phyloP scores from a whole-genome alignment of 2,329 filamentous ascomycete genomes.

The Diaporthe ampelina region DNA sequence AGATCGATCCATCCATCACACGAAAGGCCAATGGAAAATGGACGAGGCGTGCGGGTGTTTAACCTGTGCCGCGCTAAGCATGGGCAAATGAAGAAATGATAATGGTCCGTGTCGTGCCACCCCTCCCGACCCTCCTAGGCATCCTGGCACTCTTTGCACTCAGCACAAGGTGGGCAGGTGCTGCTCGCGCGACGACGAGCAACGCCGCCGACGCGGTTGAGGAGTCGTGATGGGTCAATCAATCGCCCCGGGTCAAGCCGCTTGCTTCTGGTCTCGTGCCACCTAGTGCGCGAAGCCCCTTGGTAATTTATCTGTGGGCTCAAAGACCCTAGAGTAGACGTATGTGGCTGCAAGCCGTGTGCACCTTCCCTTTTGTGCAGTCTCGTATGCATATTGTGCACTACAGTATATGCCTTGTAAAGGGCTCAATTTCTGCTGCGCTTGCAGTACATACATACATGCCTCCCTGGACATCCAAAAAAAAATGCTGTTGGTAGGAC shows the following conservation, averaged over 20 bases:
- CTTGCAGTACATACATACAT: background rate
- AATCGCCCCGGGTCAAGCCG: background rate
- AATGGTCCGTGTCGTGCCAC: slow-evolving; percentile 30
- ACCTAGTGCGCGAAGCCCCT: background rate
- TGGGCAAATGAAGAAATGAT: slow-evolving; percentile 16
- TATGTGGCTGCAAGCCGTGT: slow-evolving; percentile 5
- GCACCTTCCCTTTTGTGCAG: background rate
- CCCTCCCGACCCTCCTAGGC: slow-evolving; percentile 9
- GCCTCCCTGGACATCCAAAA: no score
- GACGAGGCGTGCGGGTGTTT: slow-evolving; percentile 16
- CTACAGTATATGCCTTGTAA: background rate
- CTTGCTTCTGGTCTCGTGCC: background rate
- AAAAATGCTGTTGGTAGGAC: background rate
- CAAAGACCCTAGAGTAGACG: background rate
- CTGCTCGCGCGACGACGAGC: background rate
- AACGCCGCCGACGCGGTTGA: slow-evolving; percentile 19
- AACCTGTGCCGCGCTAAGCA: slow-evolving; percentile 40
- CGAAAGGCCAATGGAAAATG: slow-evolving; percentile 35
- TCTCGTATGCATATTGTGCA: background rate
- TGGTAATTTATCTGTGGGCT: background rate
- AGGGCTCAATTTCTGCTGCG: background rate
- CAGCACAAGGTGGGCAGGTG: background rate
- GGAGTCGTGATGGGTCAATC: slow-evolving; percentile 15
- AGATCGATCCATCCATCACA: slow-evolving; percentile 38
- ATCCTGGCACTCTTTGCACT: background rate